Conservation (phyloP, 352 stramenopile species). For the Globisporangium okanoganense region DNA sequence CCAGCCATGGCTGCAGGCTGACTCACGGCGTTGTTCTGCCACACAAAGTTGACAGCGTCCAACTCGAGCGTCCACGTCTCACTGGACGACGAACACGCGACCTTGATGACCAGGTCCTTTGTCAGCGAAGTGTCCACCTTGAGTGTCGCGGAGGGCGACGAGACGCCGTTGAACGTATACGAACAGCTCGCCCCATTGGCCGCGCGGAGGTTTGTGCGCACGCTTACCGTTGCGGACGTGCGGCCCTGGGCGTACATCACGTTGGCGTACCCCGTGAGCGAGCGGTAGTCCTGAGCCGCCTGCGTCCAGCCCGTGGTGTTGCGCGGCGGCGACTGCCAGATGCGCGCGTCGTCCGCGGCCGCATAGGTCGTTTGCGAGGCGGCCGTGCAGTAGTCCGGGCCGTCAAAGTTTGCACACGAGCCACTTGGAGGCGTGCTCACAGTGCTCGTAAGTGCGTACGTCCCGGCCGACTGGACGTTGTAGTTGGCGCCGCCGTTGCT, state of each 20-base stretch:
- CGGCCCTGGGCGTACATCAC: not conserved
- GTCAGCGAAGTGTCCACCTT: conserved; percentile 22
- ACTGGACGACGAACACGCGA: conserved; percentile 19
- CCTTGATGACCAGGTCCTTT: conserved; percentile 30
- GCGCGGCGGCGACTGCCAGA: not conserved
- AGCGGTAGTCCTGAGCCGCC: not conserved
- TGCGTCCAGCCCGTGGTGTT: not conserved
- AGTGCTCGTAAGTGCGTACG: conserved; percentile 24
- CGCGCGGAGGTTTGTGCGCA: conserved; percentile 19
- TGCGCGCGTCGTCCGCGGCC: conserved; percentile 18
- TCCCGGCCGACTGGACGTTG: conserved; percentile 26
- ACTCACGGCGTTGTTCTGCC: conserved; percentile 35
- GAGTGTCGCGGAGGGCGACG: conserved; percentile 18
- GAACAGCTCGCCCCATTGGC: conserved; percentile 17
- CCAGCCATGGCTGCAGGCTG: conserved; percentile 28
- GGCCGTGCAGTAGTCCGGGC: conserved; percentile 24
- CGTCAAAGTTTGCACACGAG: conserved; percentile 31
- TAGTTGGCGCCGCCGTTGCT: conserved; percentile 40
- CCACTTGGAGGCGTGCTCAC: conserved; percentile 22
- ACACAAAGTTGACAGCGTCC: conserved; percentile 67
- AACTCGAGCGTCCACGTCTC: conserved; percentile 35
- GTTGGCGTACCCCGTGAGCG: not conserved
- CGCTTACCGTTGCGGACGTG: not conserved
- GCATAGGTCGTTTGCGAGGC: conserved; percentile 18
- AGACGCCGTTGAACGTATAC: conserved; percentile 36